Conservation (phyloP, 164 flowering plant genomes). For the Vitis amurensis region DNA sequence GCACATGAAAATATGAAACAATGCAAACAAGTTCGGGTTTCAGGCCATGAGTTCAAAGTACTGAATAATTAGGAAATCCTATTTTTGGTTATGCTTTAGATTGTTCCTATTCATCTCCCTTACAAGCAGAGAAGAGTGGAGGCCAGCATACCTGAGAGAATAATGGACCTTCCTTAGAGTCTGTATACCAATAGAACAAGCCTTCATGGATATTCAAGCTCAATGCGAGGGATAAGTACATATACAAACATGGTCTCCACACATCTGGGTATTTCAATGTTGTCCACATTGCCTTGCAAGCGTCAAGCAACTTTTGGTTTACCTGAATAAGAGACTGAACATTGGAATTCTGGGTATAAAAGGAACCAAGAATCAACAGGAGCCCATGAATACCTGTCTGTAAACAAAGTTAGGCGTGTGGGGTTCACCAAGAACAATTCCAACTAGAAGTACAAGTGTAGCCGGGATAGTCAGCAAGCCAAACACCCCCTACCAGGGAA, state of each 20-base stretch:
- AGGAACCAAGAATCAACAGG: constrained; percentile 1
- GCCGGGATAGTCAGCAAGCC: constrained; percentile 77
- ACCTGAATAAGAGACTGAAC: constrained; percentile 43
- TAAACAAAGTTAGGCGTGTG: constrained; percentile 52
- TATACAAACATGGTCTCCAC: constrained; percentile 91
- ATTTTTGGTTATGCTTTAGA: not conserved
- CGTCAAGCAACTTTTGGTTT: constrained; percentile 59
- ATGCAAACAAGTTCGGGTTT: no score
- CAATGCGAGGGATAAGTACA: constrained; percentile 79
- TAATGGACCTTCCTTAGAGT: constrained; percentile 70
- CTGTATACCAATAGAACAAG: constrained; percentile 93
- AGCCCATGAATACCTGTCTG: constrained; percentile 48
- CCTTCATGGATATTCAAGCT: constrained; percentile 81
- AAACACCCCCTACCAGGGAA: constrained; percentile 65
- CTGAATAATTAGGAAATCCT: not conserved
- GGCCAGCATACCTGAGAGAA: constrained; percentile 74
- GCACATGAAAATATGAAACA: not conserved
- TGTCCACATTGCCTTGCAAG: constrained; percentile 75
- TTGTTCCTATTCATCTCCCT: not conserved
- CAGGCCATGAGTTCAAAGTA: no score
- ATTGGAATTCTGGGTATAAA: not conserved
- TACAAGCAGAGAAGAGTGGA: not conserved
- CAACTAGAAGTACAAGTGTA: constrained; percentile 61
- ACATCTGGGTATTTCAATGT: constrained; percentile 73
- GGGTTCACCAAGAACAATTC: constrained; percentile 63